Base-by-base conservation (phyloP, 148 eudicot genomes). In the Pouteria glomerata region DNA sequence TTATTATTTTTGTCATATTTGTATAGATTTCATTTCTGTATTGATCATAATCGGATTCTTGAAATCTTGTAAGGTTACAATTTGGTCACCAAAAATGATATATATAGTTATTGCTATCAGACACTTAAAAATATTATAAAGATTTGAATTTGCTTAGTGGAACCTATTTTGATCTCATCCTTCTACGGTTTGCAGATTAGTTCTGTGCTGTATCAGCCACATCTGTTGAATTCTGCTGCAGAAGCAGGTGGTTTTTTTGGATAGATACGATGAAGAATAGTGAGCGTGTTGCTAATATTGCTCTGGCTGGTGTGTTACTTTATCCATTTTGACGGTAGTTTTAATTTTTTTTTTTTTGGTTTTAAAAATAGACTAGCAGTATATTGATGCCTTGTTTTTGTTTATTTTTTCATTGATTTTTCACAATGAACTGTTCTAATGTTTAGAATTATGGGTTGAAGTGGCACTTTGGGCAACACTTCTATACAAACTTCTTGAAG, bases 231-330 rank as follows among this genome's bases (percentile, higher is more conserved):
- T 21, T 73, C 34, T 67, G 72, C 45, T 14, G 14, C 34, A 57
- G 35, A 57, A 66, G 33, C 66, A 37, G 34, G 5, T 13, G 34
- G 5, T 13, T 44, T 33, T 58, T 39, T 11, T 55, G 37, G 59
- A 57, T 16, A 27, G 53, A 58, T 65, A 73, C 56, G 29, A 94
- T 94, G 98, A 94, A 81, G 97, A 94, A 82, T 55, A 34, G 62
- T 48, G 97, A 94, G 74, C 91, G 88, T 41, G 70, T 82, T 53
- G 97, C 91, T 5, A 94, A 85, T 82, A 45, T 94, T 72, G 98
- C 97, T 26, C 83, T 94, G 23, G 95, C 92, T 86, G 98, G 98
- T 94, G 57, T 68, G 73, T 48, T 66, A 31, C 71, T 39, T 66
- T 74, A 23, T 57, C 34, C 18, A 56, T 21, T 60, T 62, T 26